Percentiles rank a stretch among this genome's conserved stretches.
Evolutionary conservation across 2,329 filamentous ascomycete species (phyloP).

Genomic region (Ophiostoma novo-ulmi): DNA sequence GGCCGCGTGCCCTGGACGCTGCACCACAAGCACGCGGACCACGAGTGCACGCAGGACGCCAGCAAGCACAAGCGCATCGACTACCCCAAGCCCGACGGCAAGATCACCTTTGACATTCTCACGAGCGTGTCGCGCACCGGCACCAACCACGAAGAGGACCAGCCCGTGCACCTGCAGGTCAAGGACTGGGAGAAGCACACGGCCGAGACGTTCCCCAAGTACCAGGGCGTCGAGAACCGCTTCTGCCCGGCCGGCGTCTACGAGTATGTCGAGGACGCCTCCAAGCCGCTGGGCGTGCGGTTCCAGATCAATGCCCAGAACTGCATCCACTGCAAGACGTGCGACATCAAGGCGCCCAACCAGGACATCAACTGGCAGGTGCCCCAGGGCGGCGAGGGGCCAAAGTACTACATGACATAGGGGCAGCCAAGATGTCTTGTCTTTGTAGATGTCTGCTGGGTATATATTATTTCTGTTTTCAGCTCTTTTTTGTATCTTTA

Average conservation of each 20-base stretch:
- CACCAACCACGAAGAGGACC: slow-evolving; percentile 97
- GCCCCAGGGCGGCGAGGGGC: slow-evolving; percentile 80
- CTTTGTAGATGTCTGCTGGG: neutral
- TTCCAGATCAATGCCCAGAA: slow-evolving; percentile 99
- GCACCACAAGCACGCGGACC: slow-evolving; percentile 73
- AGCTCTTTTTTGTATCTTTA: neutral
- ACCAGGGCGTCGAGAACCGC: slow-evolving; percentile 87
- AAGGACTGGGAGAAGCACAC: slow-evolving; percentile 92
- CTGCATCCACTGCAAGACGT: slow-evolving; percentile 99
- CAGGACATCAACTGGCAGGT: slow-evolving; percentile 98
- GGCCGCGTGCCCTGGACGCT: slow-evolving; percentile 89
- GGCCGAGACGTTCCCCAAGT: slow-evolving; percentile 73
- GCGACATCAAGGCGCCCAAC: slow-evolving; percentile 93
- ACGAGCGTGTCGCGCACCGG: slow-evolving; percentile 93
- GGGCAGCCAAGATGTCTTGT: too few species aligned
- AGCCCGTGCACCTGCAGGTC: slow-evolving; percentile 93
- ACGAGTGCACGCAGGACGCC: slow-evolving; percentile 72
- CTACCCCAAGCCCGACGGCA: slow-evolving; percentile 93
- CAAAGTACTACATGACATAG: slow-evolving; percentile 66
- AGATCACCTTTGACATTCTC: slow-evolving; percentile 92
- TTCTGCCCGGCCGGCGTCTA: slow-evolving; percentile 98
- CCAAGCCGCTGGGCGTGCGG: slow-evolving; percentile 78
- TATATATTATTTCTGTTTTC: neutral
- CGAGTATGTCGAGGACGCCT: slow-evolving; percentile 91
- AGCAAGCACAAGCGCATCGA: slow-evolving; percentile 82